Conservation (phyloP, 805 yeast species). For the Myxozyma udenii region DNA sequence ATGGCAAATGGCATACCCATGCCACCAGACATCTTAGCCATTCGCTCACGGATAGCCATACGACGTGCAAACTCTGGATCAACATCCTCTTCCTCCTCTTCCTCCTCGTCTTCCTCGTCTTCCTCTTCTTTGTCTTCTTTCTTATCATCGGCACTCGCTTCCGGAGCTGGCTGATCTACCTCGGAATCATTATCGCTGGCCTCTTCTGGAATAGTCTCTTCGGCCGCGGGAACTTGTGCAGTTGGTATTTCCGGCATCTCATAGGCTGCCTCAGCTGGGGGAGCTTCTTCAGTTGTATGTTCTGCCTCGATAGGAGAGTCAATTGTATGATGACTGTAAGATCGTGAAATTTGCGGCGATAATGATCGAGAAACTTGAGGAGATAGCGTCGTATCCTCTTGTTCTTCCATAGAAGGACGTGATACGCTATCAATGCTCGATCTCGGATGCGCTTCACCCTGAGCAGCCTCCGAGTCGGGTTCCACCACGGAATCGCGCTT, state of each 20-base stretch:
- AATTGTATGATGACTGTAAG: too few relatives aligned
- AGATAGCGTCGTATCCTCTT: neutral
- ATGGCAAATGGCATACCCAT: constrained; percentile 54
- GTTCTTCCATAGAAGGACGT: neutral
- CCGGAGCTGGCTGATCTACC: constrained; percentile 19
- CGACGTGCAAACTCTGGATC: constrained; percentile 76
- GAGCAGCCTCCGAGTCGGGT: neutral
- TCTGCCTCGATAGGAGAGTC: neutral
- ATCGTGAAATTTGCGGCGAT: too few relatives aligned
- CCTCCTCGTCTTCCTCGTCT: constrained; percentile 51
- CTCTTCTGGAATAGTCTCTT: constrained; percentile 1
- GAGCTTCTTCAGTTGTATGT: neutral
- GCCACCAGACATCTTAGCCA: constrained; percentile 94
- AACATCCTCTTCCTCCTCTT: constrained; percentile 55
- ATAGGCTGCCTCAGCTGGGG: neutral
- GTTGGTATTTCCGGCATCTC: neutral
- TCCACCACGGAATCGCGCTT: constrained; percentile 5
- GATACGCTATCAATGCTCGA: neutral
- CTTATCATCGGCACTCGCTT: constrained; percentile 35
- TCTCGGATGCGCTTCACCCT: neutral
- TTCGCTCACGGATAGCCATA: constrained; percentile 77
- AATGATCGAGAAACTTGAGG: neutral
- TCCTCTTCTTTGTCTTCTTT: constrained; percentile 38
- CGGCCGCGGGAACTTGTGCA: constrained; percentile 6
- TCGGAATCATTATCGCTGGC: constrained; percentile 15